Evolutionary conservation across 345 rosid genomes (phyloP), one percentile per base, ranked within the genome.

Genomic region (Salix viminalis): DNA sequence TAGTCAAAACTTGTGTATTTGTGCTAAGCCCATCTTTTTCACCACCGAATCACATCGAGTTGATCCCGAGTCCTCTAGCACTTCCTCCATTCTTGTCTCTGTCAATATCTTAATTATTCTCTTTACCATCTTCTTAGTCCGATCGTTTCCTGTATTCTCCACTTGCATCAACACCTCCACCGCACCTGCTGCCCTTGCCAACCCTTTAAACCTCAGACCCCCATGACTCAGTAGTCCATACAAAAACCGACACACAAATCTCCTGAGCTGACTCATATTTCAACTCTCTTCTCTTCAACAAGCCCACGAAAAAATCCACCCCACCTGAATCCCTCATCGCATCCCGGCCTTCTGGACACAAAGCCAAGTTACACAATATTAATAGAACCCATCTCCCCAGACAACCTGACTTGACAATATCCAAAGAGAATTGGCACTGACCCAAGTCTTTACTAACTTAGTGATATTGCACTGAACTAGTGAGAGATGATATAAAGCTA

Each of bases 401-500:
- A 1, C 87, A 90, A 70, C 91, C 90, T 75, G 91, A 88, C 41
- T 76, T 88, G 19, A 89, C 80, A 89, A 93, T 84, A 1, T 70
- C 84, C 52, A 96, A 15, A n/a, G n/a, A 96, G 77, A 36, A 83
- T 77, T 36, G 81, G 84, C 16, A 91, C 91, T 42, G 92, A 88
- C 41, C 98, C 96, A 42, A 86, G 83, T 32, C n/a, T 86, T 88
- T 24, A 93, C 86, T 4, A 93, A 72, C 79, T 91, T 96, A 30
- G 76, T 79, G 74, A 92, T 56, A 64, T 96, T 96, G 67, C 90
- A 87, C 76, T 83, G 92, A 19, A 88, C 89, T 7, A 93, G 89
- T 21, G 96, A 84, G 13, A 96, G 87, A 79, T 96, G 96, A 80
- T 96, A 96, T 54, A 96, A 65, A n/a, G 99, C 97, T 41, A 86